Conservation (phyloP, 306 rosid species). For the Trifolium fragiferum region DNA sequence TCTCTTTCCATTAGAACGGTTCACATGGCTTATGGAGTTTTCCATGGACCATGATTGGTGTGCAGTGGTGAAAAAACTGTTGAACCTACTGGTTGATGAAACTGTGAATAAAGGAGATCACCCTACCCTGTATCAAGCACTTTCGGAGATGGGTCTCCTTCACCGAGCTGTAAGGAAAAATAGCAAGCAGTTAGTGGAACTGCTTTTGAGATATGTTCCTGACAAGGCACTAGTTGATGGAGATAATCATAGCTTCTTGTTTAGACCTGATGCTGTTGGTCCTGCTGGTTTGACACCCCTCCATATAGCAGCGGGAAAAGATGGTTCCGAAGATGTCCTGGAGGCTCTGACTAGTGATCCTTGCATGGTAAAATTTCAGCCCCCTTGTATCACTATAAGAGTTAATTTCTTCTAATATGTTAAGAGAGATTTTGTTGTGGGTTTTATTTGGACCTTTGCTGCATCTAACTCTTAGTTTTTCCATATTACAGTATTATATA, state of each 20-base stretch:
- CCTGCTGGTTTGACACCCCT: slow-evolving; percentile 89
- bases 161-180: slow-evolving; percentile 91
- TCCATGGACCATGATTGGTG: slow-evolving; percentile 94
- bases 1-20: slow-evolving; percentile 69
- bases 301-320: slow-evolving; percentile 89
- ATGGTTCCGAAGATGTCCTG: slow-evolving; percentile 74
- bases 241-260: slow-evolving; percentile 55
- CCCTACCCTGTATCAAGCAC: slow-evolving; percentile 58
- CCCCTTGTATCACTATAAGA: slow-evolving; percentile 12
- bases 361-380: slow-evolving; percentile 64
- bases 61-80: slow-evolving; percentile 75
- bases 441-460: slow-evolving; percentile 16
- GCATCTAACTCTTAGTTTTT: not conserved
- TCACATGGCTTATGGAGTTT: slow-evolving; percentile 85
- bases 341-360: slow-evolving; percentile 91
- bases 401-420: slow-evolving; percentile 5
- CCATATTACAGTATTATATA: not conserved
- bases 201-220: slow-evolving; percentile 72
- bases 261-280: slow-evolving; percentile 80
- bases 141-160: slow-evolving; percentile 79
- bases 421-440: not conserved
- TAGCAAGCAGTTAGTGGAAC: slow-evolving; percentile 73
- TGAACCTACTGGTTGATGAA: slow-evolving; percentile 69
- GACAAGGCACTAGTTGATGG: slow-evolving; percentile 44
- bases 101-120: slow-evolving; percentile 66